Base-by-base conservation (phyloP, 1,284 basidiomycete species). In the Pulchroboletus neoregius region DNA sequence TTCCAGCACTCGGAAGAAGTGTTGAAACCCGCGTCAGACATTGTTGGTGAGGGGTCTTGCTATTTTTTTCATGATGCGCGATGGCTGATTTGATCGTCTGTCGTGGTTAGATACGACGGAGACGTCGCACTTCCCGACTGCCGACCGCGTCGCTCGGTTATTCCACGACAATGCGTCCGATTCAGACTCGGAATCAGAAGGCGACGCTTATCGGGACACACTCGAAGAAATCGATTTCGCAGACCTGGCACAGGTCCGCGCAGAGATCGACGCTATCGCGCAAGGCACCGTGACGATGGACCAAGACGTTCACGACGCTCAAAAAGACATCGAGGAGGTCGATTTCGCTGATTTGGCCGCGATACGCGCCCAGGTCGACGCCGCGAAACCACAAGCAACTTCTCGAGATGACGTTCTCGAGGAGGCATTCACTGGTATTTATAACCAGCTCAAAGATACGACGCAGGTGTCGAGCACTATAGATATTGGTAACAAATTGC, bases 1-100 rank as follows among this genome's bases (percentile, higher is more conserved):
- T 89, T 89, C 59, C 59, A 78, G 52, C 58, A 79, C 26, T 71
- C 80, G 43, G 85, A 87, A 40, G 84, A 87, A n/a, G 69, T 88
- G 10, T 61, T 88, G 33, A 66, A 81, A 53, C 69, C 82, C 3
- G 62, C 72, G n/a, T n/a, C n/a, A n/a, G n/a, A n/a, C n/a, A n/a
- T n/a, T n/a, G n/a, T n/a, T n/a, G n/a, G n/a, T n/a, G n/a, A n/a
- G n/a, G n/a, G n/a, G n/a, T n/a, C n/a, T n/a, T n/a, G n/a, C n/a
- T n/a, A n/a, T n/a, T n/a, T n/a, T n/a, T n/a, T n/a, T 22, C 6
- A 45, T 8, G 8, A 18, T 31, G 35, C 6, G 41, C 27, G 9
- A 42, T 47, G 26, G 26, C 36, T 36, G 39, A 42, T 49, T 15
- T 31, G 13, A 35, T 22, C n/a, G n/a, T n/a, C n/a, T n/a, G n/a